Base-by-base conservation (phyloP, 805 yeast genomes). In the Vanderwaltozyma verrucispora region DNA sequence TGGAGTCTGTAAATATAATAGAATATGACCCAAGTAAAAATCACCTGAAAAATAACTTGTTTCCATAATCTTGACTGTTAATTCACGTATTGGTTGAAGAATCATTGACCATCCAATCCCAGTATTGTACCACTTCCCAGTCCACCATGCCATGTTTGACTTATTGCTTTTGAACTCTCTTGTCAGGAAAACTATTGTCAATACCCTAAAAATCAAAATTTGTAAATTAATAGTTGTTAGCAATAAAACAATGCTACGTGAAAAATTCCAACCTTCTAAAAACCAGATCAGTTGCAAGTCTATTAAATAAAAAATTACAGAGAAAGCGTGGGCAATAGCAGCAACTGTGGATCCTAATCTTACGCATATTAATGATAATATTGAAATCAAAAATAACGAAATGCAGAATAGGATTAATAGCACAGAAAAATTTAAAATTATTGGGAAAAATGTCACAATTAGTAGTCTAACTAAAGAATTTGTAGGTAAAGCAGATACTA, bases 101-200 rank as follows among this genome's bases (percentile, higher is more conserved):
- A 80, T 36, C 1, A 74, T 62, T 33, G 69, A 56, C 74, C 79
- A 74, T 0, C 87, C 85, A 32, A 80, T 62, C 0, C 77, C 77
- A 0, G 77, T 67, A 12, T 67, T 68, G 33, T 70, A 50, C 89
- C 89, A 81, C 39, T 68, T 73, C 0, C 88, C 87, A 10, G 84
- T 71, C 87, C 88, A 81, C 85, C 86, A 80, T 2, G 88, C 79
- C 27, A 71, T 54, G 48, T 79, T 82, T 0, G 83, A 60, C 32
- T 64, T 69, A 43, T 72, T 80, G 45, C 70, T 74, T 40, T 67
- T 71, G 46, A 69, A 69, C 49, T 85, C 95, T 33, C 80, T 67
- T 7, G 82, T 71, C 29, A 83, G 54, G 4, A 78, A 44, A 0
- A 73, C 32, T 1, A 72, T 63, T 0, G 75, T 71, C 4, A 75